Evolutionary conservation across 176 grass and related monocot genomes (phyloP).

Genomic region (Tuctoria greenei): DNA sequence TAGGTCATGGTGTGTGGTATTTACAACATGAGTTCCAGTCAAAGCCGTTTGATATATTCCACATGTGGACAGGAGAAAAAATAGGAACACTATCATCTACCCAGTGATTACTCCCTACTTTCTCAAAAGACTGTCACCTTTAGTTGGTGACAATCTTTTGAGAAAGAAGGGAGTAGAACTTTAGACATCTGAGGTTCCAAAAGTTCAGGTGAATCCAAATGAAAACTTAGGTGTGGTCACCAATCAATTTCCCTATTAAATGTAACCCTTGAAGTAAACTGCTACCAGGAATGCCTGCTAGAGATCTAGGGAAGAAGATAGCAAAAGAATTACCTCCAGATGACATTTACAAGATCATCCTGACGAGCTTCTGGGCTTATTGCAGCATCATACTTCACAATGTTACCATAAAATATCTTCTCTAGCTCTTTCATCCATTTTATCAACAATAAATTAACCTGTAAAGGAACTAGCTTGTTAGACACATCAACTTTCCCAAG

Average conservation of each 20-base stretch:
- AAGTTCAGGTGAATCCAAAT: neutral
- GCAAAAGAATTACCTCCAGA: slow-evolving; percentile 76
- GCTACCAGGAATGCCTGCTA: neutral
- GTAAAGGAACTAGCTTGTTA: slow-evolving; percentile 24
- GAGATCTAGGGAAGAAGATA: slow-evolving; percentile 22
- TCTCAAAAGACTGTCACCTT: no score
- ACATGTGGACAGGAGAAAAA: neutral
- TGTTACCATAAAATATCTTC: slow-evolving; percentile 99
- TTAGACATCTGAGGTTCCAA: neutral
- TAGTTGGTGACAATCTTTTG: no score
- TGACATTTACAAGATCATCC: slow-evolving; percentile 88
- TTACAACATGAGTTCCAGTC: no score
- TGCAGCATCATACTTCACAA: slow-evolving; percentile 84
- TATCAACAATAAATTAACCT: slow-evolving; percentile 94
- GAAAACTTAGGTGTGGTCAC: neutral
- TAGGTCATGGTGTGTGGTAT: no score
- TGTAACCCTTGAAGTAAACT: slow-evolving; percentile 24
- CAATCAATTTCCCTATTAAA: neutral
- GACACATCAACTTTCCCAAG: slow-evolving; percentile 4
- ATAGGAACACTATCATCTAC: neutral
- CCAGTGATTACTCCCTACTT: no score
- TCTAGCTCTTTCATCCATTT: slow-evolving; percentile 99
- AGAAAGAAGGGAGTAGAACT: no score
- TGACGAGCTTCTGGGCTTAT: slow-evolving; percentile 70
- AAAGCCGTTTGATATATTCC: no score